phyloP scores from a whole-genome alignment of 306 rosid genomes.

The Adenanthera pavonina region DNA sequence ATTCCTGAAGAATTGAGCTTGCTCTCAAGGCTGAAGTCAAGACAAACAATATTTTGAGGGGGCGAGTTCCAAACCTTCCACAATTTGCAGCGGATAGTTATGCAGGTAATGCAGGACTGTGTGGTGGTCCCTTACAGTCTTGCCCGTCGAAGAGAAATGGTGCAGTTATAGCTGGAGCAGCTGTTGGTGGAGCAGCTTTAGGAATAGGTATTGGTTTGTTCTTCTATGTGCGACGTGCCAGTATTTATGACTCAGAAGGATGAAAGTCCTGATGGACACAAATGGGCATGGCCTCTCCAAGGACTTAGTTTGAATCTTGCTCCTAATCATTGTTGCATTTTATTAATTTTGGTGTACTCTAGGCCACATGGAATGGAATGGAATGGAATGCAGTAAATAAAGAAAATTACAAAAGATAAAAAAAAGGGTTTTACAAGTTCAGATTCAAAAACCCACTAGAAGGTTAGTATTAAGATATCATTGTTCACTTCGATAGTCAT shows the following conservation, averaged over 20 bases:
- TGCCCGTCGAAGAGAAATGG: constrained; percentile 4
- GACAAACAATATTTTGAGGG: neutral
- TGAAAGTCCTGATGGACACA: constrained; percentile 20
- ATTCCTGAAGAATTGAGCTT: neutral
- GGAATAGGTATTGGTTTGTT: constrained; percentile 6
- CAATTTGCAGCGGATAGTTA: neutral
- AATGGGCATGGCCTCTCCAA: neutral
- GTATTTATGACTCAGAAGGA: constrained; percentile 6
- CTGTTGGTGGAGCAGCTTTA: constrained; percentile 24
- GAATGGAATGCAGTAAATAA: no score
- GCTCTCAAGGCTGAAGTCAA: neutral
- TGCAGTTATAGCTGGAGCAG: constrained; percentile 25
- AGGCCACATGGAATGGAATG: no score
- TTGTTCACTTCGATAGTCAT: no score
- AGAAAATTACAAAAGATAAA: no score
- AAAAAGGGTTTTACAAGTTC: no score
- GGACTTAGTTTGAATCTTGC: neutral
- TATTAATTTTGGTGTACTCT: no score
- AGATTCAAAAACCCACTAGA: no score
- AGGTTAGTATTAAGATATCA: no score
- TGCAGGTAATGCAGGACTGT: neutral
- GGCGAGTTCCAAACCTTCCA: neutral
- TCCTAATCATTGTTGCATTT: no score
- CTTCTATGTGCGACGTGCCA: constrained; percentile 16
- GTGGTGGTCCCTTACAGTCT: neutral